Base-by-base conservation (phyloP, 2,329 filamentous ascomycete species). In the Verticillium dahliae region DNA sequence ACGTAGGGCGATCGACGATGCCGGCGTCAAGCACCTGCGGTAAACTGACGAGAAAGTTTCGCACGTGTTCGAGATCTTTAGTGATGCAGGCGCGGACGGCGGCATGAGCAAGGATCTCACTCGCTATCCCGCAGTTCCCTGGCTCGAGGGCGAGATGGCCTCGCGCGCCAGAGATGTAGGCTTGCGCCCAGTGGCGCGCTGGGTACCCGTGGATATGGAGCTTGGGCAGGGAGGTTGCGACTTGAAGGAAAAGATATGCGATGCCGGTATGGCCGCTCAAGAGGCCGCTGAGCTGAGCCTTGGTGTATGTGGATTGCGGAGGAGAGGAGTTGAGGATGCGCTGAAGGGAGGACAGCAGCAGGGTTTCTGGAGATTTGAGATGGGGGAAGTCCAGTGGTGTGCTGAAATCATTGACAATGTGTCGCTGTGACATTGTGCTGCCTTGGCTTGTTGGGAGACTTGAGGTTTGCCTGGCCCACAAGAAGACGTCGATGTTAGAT, bases 211-310 rank as follows among this genome's bases (percentile, higher is more conserved):
- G 70, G 61, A 85, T 72, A 10, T 70, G 65, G 1, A 84, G 64
- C 41, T 78, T 69, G 0, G 82, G 80, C 31, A 80, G 75, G 2
- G 70, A 63, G 2, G 70, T 69, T 6, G 79, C 81, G 2, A 85
- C 72, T 9, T 75, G 74, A 27, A 82, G 77, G 69, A 86, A 83
- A 10, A 86, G 74, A 63, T 83, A 83, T 4, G 82, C 80, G n/a
- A 85, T 72, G 14, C 81, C 81, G 1, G 82, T 85, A 15, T 82
- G 83, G 1, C 83, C 84, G 2, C 72, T 74, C 66, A 80, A 83
- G 13, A 86, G 68, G 0, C 84, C 84, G n/a, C 76, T 73, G 13
- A 80, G 69, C 14, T 71, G 64, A 11, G 69, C 68, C 13, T 68
- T 68, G 6, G 69, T 62, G 60, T 80, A 78, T 3, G 67, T 62